Evolutionary conservation across 2,329 filamentous ascomycete genomes (phyloP).

Genomic region (Pestalotiopsis sp.): DNA sequence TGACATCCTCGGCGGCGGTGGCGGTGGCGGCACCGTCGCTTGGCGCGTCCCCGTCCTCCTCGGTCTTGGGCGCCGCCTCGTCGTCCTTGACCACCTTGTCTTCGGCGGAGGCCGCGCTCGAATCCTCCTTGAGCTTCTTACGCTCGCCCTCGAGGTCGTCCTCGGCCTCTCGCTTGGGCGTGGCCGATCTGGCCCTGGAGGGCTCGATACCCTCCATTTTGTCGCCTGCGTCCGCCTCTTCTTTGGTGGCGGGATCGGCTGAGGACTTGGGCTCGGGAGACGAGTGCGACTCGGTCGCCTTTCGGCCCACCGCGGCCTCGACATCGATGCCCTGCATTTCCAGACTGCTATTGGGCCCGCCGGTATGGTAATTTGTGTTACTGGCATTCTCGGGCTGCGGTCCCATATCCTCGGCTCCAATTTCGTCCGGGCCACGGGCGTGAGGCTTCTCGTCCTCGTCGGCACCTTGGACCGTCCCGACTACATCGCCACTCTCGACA

Average conservation of each 20-base stretch:
- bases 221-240: conserved; percentile 29
- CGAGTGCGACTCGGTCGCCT: conserved; percentile 27
- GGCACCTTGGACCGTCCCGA: conserved; percentile 36
- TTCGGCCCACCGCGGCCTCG: conserved; percentile 63
- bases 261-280: conserved; percentile 19
- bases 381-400: conserved; percentile 57
- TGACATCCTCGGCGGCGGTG: conserved; percentile 18
- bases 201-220: conserved; percentile 33
- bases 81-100: background rate
- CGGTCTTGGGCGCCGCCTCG: background rate
- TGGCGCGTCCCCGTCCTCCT: conserved; percentile 14
- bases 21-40: conserved; percentile 20
- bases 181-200: conserved; percentile 30
- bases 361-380: conserved; percentile 38
- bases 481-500: conserved; percentile 27
- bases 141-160: conserved; percentile 44
- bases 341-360: conserved; percentile 35
- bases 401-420: conserved; percentile 86
- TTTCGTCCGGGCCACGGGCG: conserved; percentile 80
- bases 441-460: conserved; percentile 72
- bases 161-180: conserved; percentile 60
- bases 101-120: background rate
- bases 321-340: conserved; percentile 60
- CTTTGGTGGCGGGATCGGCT: conserved; percentile 22
- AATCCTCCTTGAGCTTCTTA: conserved; percentile 55